phyloP scores from a whole-genome alignment of 345 rosid species.

The Jatropha curcas region DNA sequence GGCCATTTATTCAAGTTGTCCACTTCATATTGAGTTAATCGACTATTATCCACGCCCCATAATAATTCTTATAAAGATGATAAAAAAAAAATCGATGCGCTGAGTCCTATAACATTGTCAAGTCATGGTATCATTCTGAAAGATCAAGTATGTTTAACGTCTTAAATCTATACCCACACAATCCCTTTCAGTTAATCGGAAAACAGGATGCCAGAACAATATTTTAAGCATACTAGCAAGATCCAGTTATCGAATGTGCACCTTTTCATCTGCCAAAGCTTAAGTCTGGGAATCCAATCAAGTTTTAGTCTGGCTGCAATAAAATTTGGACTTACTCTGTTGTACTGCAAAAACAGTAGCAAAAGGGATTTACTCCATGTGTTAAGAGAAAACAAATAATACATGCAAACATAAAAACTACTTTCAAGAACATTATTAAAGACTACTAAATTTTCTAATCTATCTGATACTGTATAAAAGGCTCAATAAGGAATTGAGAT shows the following conservation, averaged over 20 bases:
- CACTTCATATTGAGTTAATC: not conserved
- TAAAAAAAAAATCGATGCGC: not conserved
- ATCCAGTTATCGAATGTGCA: not conserved
- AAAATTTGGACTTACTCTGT: not conserved
- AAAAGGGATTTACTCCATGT: not conserved
- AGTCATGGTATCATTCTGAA: too few relatives aligned
- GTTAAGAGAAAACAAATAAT: not conserved
- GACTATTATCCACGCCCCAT: not conserved
- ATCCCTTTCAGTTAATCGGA: not conserved
- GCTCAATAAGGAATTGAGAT: not conserved
- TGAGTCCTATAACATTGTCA: not conserved
- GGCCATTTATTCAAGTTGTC: not conserved
- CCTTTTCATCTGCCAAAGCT: constrained; percentile 9
- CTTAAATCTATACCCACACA: not conserved
- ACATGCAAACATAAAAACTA: not conserved
- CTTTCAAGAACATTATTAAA: not conserved
- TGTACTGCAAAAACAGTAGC: not conserved
- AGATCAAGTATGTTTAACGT: not conserved
- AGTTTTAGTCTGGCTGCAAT: not conserved
- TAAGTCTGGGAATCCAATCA: constrained; percentile 1
- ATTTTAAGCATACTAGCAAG: not conserved
- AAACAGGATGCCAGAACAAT: not conserved
- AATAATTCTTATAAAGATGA: not conserved
- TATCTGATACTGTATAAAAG: not conserved
- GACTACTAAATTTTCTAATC: not conserved